Evolutionary conservation across 257 asterid genomes (phyloP), one percentile per base, ranked within the genome.

Genomic region (Parsonsia alboflavescens): DNA sequence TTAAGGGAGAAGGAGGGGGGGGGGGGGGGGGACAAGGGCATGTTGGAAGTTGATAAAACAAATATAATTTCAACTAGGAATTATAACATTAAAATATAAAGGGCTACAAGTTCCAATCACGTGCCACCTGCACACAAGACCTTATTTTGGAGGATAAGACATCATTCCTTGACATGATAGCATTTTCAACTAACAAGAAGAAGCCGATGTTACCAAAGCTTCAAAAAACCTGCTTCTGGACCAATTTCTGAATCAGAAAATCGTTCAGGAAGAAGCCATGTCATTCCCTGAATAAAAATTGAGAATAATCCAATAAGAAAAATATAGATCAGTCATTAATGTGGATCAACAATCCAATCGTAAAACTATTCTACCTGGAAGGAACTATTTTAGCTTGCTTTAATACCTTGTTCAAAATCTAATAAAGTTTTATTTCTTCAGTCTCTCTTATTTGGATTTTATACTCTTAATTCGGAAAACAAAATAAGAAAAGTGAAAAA

Each of bases 251-350:
- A 94, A 26, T 90, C 92, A n/a, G 97, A 89, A 86, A 94, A 94
- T 63, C 97, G 86, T 80, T 94, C 98, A 0, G 98, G 98, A 70
- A 94, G 97, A 82, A 94, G 89, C 98, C 98, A 94, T 42, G 98
- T 94, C 83, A 94, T 85, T 73, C 98, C 98, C 98, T 94, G 90
- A 33, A 72, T 49, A 75, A 53, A 73, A 79, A 67, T 75, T 74
- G 24, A 73, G 39, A 30, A 81, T 46, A 64, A 30, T 42, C 63
- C 36, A 81, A 49, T 76, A 61, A 73, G 58, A 57, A 16, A 24
- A 77, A 33, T 56, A 56, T 54, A 78, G 7, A 19, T 6, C 42
- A 50, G 61, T 5, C 21, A 69, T 69, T 7, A 24, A 22, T 42
- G 36, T 24, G 22, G 42, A 72, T 24, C 22, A 42, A 22, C 15